Percentiles rank a stretch among this genome's conserved stretches.
Evolutionary conservation across 495 filamentous ascomycete genomes (phyloP).

Genomic region (Trichocladium antarcticum): DNA sequence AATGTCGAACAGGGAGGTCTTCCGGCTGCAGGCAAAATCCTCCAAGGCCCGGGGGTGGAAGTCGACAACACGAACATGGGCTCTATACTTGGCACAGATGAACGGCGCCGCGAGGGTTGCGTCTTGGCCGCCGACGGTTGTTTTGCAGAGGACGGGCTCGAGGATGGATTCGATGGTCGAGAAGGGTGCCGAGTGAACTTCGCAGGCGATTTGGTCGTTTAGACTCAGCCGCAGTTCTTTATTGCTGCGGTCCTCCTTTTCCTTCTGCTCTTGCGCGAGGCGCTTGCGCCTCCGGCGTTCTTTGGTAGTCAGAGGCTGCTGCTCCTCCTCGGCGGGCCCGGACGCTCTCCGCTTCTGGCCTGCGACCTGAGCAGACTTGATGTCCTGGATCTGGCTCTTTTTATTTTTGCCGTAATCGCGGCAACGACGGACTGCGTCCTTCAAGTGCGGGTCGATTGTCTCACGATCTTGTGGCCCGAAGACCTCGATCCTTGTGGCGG

Average conservation of each 20-base stretch:
- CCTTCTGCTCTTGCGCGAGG: slow-evolving; percentile 12
- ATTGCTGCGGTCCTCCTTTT: slow-evolving; percentile 17
- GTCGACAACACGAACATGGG: slow-evolving; percentile 63
- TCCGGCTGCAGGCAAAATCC: slow-evolving; percentile 55
- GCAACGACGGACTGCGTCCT: slow-evolving; percentile 52
- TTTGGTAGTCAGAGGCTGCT: slow-evolving; percentile 22
- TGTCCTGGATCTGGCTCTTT: slow-evolving; percentile 36
- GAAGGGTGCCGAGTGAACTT: slow-evolving; percentile 26
- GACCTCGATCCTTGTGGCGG: slow-evolving; percentile 36
- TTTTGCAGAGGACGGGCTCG: slow-evolving; percentile 27
- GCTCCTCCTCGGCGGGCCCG: slow-evolving; percentile 9
- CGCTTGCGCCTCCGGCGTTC: not conserved
- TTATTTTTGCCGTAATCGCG: slow-evolving; percentile 48
- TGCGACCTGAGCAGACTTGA: slow-evolving; percentile 14
- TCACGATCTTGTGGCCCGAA: slow-evolving; percentile 20
- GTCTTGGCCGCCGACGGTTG: slow-evolving; percentile 26
- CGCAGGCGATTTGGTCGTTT: slow-evolving; percentile 37
- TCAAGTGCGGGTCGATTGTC: slow-evolving; percentile 43
- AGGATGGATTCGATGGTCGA: slow-evolving; percentile 42
- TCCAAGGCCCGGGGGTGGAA: slow-evolving; percentile 62
- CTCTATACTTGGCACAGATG: slow-evolving; percentile 58
- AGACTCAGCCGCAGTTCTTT: slow-evolving; percentile 16
- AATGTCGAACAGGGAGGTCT: slow-evolving; percentile 33
- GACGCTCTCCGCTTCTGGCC: slow-evolving; percentile 23
- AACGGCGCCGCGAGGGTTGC: slow-evolving; percentile 49